phyloP scores from a whole-genome alignment of 2,329 filamentous ascomycete genomes.

The Penicillium sp. region DNA sequence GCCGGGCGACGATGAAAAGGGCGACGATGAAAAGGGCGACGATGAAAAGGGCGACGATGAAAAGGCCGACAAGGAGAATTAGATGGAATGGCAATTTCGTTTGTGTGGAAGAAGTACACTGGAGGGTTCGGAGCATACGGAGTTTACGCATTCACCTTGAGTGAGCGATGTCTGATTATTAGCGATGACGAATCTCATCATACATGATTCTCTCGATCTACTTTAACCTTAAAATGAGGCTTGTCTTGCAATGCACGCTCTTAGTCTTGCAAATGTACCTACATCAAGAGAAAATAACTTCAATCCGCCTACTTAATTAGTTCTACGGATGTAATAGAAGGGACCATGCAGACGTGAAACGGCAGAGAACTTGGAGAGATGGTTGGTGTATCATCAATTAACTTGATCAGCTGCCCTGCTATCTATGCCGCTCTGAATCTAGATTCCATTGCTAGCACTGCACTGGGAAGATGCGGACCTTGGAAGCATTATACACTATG shows the following conservation, averaged over 20 bases:
- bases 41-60: background rate
- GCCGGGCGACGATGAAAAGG: background rate
- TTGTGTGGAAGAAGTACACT: background rate
- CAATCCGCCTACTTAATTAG: no score
- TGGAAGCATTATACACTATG: background rate
- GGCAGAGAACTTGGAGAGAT: no score
- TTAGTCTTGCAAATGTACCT: no score
- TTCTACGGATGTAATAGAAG: no score
- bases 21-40: background rate
- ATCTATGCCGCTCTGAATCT: no score
- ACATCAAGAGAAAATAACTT: no score
- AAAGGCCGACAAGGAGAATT: background rate
- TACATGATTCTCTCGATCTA: background rate
- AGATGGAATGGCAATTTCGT: background rate
- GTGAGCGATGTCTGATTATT: slow-evolving; percentile 7
- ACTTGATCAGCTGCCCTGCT: no score
- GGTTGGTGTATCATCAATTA: background rate
- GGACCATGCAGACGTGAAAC: no score
- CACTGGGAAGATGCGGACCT: no score
- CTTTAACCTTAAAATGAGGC: background rate
- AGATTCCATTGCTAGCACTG: no score
- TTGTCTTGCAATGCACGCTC: no score
- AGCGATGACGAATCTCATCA: slow-evolving; percentile 8
- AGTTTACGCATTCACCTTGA: slow-evolving; percentile 4
- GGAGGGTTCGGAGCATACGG: slow-evolving; percentile 6